phyloP scores from a whole-genome alignment of 805 yeast species.

The Pichia heedii region DNA sequence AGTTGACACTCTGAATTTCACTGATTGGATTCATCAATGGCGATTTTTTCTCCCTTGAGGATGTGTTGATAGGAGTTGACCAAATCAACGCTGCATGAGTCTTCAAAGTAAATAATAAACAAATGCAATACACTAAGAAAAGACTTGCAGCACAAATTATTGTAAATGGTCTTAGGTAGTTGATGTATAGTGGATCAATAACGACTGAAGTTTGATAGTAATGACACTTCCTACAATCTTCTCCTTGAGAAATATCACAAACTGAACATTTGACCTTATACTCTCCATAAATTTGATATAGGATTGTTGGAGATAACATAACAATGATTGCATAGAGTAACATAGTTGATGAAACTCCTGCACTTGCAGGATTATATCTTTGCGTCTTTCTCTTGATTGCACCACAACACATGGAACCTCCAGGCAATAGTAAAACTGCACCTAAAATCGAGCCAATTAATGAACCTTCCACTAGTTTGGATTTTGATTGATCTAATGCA shows the following conservation, averaged over 20 bases:
- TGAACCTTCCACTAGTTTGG: slow-evolving; percentile 88
- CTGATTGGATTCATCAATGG: neutral
- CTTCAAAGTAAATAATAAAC: slow-evolving; percentile 84
- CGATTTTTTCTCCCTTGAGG: slow-evolving; percentile 23
- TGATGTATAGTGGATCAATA: slow-evolving; percentile 54
- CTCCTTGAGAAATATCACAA: slow-evolving; percentile 28
- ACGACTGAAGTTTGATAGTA: slow-evolving; percentile 70
- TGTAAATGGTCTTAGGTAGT: slow-evolving; percentile 75
- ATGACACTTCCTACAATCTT: slow-evolving; percentile 60
- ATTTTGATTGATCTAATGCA: slow-evolving; percentile 78
- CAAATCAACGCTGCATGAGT: slow-evolving; percentile 96
- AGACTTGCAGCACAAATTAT: slow-evolving; percentile 70
- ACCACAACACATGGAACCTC: slow-evolving; percentile 96
- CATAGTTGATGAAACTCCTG: slow-evolving; percentile 97
- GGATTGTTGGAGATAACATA: slow-evolving; percentile 85
- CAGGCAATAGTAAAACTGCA: slow-evolving; percentile 86
- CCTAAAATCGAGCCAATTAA: slow-evolving; percentile 90
- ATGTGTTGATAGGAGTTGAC: slow-evolving; percentile 52
- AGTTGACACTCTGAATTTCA: slow-evolving; percentile 21
- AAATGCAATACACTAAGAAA: slow-evolving; percentile 78
- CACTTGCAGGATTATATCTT: slow-evolving; percentile 89
- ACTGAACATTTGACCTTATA: slow-evolving; percentile 66
- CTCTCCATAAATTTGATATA: slow-evolving; percentile 84
- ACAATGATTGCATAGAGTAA: slow-evolving; percentile 81
- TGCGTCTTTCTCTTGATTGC: slow-evolving; percentile 89